Conservation (phyloP, 495 filamentous ascomycete genomes). For the Glarea lozoyensis region DNA sequence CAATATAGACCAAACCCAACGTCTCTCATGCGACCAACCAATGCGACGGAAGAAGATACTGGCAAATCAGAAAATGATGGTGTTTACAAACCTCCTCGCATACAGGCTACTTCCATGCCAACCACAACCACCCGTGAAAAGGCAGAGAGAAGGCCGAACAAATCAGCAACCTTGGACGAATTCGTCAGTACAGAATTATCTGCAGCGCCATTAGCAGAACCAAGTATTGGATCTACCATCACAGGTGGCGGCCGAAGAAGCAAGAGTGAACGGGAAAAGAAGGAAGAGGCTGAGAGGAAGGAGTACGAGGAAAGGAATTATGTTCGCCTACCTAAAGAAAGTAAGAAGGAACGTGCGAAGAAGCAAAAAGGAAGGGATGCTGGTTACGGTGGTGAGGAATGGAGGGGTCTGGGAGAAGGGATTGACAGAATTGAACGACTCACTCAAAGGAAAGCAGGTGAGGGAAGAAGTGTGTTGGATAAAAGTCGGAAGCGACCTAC, state of each 20-base stretch:
- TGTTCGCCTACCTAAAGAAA: slow-evolving; percentile 68
- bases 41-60: slow-evolving; percentile 26
- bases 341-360: slow-evolving; percentile 64
- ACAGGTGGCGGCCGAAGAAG: slow-evolving; percentile 58
- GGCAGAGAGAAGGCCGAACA: slow-evolving; percentile 44
- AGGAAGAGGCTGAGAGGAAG: slow-evolving; percentile 59
- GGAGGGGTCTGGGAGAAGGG: slow-evolving; percentile 67
- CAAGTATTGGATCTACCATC: slow-evolving; percentile 79
- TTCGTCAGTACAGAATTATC: slow-evolving; percentile 77
- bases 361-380: slow-evolving; percentile 37
- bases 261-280: slow-evolving; percentile 60
- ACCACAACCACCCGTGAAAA: slow-evolving; percentile 47
- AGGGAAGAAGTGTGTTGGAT: slow-evolving; percentile 54
- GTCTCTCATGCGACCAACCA: slow-evolving; percentile 40
- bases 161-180: slow-evolving; percentile 75
- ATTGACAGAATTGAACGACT: slow-evolving; percentile 67
- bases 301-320: slow-evolving; percentile 86
- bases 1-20: slow-evolving; percentile 58
- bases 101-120: slow-evolving; percentile 66
- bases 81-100: slow-evolving; percentile 78
- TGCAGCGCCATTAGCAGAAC: slow-evolving; percentile 63
- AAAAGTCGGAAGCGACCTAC: slow-evolving; percentile 69
- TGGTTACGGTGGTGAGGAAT: slow-evolving; percentile 77
- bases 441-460: slow-evolving; percentile 50
- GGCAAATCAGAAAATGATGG: slow-evolving; percentile 33